Evolutionary conservation across 2,329 filamentous ascomycete species (phyloP), one percentile per base, ranked within the genome.

Genomic region (Laburnicola sp.): DNA sequence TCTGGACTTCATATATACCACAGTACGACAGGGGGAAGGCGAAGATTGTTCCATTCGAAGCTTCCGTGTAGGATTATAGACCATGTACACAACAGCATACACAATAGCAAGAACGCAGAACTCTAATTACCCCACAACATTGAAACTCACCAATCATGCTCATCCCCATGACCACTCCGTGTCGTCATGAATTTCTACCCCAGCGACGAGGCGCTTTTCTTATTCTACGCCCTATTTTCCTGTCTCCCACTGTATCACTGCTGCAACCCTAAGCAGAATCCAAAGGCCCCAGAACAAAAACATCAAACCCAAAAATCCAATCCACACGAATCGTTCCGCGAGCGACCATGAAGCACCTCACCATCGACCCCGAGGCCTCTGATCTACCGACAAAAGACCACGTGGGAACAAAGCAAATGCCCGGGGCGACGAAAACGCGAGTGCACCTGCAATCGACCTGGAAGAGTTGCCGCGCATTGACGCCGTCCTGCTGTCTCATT

Each of bases 401-500:
- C 4, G 57, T 65, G 10, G 45, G 58, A 1, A 52, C 76, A 2
- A 47, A 60, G 10, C 56, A 63, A 6, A 62, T 80, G 0, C 78
- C 78, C 6, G 55, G 66, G 6, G 71, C 77, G n/a, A 79, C 76
- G 55, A 68, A 74, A 39, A 76, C 70, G 38, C 77, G 77, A 51
- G 45, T 74, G 3, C 74, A 79, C 58, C 78, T 22, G 82, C 82
- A 0, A 75, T 87, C 11, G 79, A 86, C 50, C 64, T 87, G 4
- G 75, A 84, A 41, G 75, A 82, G 26, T 72, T 87, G 1, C 85
- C 85, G 1, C 74, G 77, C 1, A 75, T 87, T 21, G 83, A 87
- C 62, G 72, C 76, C 0, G 77, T 88, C 2, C 72, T 87, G 28
- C 72, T 88, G 2, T 84, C 80, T 2, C 84, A 87, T 60, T 87